Conservation (phyloP, 345 rosid species). For the Rhizophora apiculata region DNA sequence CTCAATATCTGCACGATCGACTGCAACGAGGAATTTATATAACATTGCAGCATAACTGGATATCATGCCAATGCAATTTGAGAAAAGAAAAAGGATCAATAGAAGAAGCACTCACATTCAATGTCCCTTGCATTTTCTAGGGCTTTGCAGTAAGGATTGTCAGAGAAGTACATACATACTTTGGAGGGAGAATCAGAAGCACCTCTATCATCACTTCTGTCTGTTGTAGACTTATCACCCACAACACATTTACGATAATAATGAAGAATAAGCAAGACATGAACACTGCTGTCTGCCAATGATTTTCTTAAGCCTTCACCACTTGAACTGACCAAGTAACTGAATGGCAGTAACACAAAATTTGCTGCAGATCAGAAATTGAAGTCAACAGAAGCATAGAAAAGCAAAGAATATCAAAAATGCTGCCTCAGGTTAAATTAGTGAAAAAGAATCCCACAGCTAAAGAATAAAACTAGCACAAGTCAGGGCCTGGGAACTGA, state of each 20-base stretch:
- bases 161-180: slow-evolving; percentile 44
- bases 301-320: slow-evolving; percentile 57
- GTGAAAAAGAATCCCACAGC: too few species aligned
- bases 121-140: slow-evolving; percentile 80
- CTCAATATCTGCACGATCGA: slow-evolving; percentile 79
- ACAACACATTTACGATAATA: slow-evolving; percentile 64
- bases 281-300: slow-evolving; percentile 81
- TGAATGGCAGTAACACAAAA: slow-evolving; percentile 75
- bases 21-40: slow-evolving; percentile 40
- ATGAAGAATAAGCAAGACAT: slow-evolving; percentile 78
- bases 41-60: not conserved
- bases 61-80: slow-evolving; percentile 3
- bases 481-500: too few species aligned
- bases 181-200: slow-evolving; percentile 57
- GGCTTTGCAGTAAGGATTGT: slow-evolving; percentile 80
- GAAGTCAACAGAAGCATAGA: too few species aligned
- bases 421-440: too few species aligned
- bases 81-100: not conserved
- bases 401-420: too few species aligned
- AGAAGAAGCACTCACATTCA: slow-evolving; percentile 58
- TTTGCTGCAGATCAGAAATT: slow-evolving; percentile 61
- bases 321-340: slow-evolving; percentile 68
- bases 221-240: slow-evolving; percentile 53
- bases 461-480: too few species aligned
- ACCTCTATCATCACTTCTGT: slow-evolving; percentile 59